Base-by-base conservation (phyloP, 2,329 filamentous ascomycete species). In the Hymenoscyphus repandus region DNA sequence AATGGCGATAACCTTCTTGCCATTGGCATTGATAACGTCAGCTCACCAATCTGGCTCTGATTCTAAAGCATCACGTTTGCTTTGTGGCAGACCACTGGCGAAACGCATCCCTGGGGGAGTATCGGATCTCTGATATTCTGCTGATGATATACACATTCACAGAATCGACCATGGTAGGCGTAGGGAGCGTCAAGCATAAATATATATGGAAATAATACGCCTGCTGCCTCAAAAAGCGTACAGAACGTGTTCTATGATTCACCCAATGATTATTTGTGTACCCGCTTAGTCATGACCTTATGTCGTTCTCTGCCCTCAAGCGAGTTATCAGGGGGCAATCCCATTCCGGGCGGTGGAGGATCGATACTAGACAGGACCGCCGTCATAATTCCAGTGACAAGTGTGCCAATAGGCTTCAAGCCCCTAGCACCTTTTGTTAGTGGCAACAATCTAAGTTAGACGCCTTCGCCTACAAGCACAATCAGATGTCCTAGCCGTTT, bases 31-130 rank as follows among this genome's bases (percentile, higher is more conserved):
- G 9, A 66, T 58, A 13, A 79, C 64, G 4, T 72, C 69, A 2
- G 64, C 46, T 73, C 73, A 79, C 71, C 73, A 79, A 0, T 76
- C 76, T 34, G 64, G 67, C 2, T 49, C 48, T 6, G 2, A 9
- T 31, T 67, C 58, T 37, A 52, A 50, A 0, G 59, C 42, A 32
- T 65, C 59, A 47, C 67, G 10, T 2, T 58, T 52, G 36, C 66
- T 66, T n/a, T 64, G 64, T 0, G 70, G 67, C 4, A 74, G 51
- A 3, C 66, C 69, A 2, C 77, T 77, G 18, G 69, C 66, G 49
- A 72, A 78, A 6, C 68, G 66, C 22, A 78, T 61, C 12, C 67
- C 66, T 0, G 66, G 50, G 6, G 70, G 68, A 2, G 72, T 53
- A 51, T 71, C 69, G 31, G 55, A 62, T 2, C 68, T 57, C 1